These are phyloP conservation scores for Verruconis gallopava DNA, from an alignment of 2,329 filamentous ascomycete species.

Conservation along the genomic window DNA sequence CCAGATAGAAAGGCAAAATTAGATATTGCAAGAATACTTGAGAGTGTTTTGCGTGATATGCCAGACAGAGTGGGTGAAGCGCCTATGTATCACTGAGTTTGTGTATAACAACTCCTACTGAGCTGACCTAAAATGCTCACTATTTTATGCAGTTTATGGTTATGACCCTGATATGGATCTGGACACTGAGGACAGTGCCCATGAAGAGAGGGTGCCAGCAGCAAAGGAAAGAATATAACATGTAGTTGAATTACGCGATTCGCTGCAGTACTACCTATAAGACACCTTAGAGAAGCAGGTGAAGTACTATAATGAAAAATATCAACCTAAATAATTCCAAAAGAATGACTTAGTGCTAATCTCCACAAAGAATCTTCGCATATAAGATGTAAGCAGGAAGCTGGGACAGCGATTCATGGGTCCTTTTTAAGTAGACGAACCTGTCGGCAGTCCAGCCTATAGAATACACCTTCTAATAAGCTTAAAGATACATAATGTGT, in stretches of 20 bases:
- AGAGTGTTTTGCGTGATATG: conserved; percentile 7
- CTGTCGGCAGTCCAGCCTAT: no score
- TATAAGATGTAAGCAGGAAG: no score
- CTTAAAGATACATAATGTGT: no score
- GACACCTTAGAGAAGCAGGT: background rate
- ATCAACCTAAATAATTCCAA: no score
- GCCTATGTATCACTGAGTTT: conserved; percentile 3
- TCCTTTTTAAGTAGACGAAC: no score
- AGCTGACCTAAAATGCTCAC: background rate
- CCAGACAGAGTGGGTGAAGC: background rate
- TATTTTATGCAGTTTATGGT: background rate
- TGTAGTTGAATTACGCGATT: background rate
- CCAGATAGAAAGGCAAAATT: conserved; percentile 11
- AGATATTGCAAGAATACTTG: conserved; percentile 10
- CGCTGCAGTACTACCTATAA: background rate
- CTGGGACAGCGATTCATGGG: no score
- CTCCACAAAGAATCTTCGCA: no score
- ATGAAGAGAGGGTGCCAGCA: background rate
- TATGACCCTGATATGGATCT: background rate
- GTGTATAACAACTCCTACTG: background rate
- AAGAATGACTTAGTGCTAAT: no score
- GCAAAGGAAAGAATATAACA: background rate
- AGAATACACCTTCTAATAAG: no score
- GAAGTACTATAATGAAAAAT: no score
- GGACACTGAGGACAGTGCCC: background rate